Base-by-base conservation (phyloP, 768 basidiomycete genomes). In the Gyrodon lividus region DNA sequence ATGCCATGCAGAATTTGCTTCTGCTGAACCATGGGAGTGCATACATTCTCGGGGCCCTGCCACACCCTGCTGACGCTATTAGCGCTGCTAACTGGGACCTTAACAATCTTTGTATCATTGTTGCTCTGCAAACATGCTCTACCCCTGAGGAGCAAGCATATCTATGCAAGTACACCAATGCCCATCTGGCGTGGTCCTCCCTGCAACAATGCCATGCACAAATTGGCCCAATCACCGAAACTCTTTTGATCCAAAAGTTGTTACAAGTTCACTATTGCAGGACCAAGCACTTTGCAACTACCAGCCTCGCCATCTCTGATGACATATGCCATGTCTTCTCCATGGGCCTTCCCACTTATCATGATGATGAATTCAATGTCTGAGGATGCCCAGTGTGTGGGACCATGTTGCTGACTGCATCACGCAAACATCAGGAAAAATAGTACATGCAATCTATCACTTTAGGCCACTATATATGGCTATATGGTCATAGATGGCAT, bases 161-260 rank as follows among this genome's bases (percentile, higher is more conserved):
- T 22, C 34, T 59, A 6, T 4, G 33, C 1, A 8, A 5, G 1
- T 40, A 31, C 19, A 33, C 20, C 5, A 48, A 48, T 2, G 48
- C 46, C 0, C 33, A 41, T 1, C 39, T 43, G 0, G 55, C 59
- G 0, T 66, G 59, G 59, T 12, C 3, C n/a, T 40, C 43, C 0
- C 48, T 69, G 1, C 45, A 39, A 10, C 35, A 31, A 0, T 43
- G 61, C 0, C 65, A 67, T 30, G 43, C 51, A n/a, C 28, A 64
- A 23, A 35, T 58, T 6, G 64, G 56, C 1, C 53, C 55, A 0
- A 51, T 62, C 12, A 47, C 52, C 0, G 64, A 67, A 20, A 55
- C 60, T 8, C 56, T 50, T 0, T 53, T 64, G 12, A 51, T 66
- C 1, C 48, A 64, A 6, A 52, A 59, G 6, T 50, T 54, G 2